Base-by-base conservation (phyloP, 371 early-diverging fungal genomes). In the Syncephalis fuscata region DNA sequence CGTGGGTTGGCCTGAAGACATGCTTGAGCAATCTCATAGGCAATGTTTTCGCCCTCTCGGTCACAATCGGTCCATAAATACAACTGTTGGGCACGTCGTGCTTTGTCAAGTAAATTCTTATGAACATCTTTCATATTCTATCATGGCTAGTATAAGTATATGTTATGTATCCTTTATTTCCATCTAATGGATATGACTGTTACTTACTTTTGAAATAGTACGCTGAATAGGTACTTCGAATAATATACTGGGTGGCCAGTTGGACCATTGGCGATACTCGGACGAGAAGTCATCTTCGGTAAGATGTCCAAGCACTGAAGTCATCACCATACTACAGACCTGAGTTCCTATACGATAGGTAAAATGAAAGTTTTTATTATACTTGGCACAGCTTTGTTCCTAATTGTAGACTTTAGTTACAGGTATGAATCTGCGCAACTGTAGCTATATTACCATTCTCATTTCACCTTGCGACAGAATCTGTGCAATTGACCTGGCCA, bases 21-120 rank as follows among this genome's bases (percentile, higher is more conserved):
- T 0, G 90, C 61, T 5, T 73, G 60, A 0, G 66, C 76, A 14
- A 95, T 76, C 57, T 98, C 97, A 5, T 63, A 59, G 10, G 97
- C 99, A 58, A 99, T 99, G 44, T 89, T 84, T 54, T 99, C 99
- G 16, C 99, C 99, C 65, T 99, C 99, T 38, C 95, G 75, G 71
- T 99, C 99, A 59, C 98, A 97, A 74, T 99, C 99, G 0, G 99
- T 99, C 99, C 99, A 99, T 25, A 99, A 94, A 45, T 96, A 80
- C 23, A 99, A 59, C 37, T 76, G 60, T 16, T 83, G 65, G 0
- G 80, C 73, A 0, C 55, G 37, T 36, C 77, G 62, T 0, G 82
- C 74, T 54, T 88, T 73, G 5, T 55, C 49, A 25, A 60, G 42
- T 2, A 96, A 52, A 57, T 91, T 91, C 15, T 61, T 55, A 15